These are phyloP conservation scores for Ustilago sp. DNA, from an alignment of 1,284 basidiomycete genomes.

Conservation along the genomic window DNA sequence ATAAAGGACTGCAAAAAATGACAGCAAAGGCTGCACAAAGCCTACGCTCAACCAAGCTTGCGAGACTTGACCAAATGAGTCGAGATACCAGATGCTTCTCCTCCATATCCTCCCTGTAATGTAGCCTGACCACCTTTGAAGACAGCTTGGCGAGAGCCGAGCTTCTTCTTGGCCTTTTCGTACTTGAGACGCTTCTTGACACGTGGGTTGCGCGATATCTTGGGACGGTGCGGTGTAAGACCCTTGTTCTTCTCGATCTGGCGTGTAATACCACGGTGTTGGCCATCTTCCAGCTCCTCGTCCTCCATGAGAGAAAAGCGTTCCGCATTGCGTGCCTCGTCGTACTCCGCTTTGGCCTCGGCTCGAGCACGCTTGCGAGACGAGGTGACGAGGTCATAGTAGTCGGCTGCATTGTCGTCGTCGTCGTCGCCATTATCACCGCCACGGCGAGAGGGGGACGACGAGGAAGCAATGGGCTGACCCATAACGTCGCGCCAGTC, in stretches of 20 bases:
- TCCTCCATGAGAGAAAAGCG: constrained; percentile 59
- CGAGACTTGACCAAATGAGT: constrained; percentile 66
- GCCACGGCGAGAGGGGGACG: constrained; percentile 16
- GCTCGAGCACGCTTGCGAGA: constrained; percentile 52
- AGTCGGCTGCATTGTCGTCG: constrained; percentile 59
- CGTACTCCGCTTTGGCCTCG: constrained; percentile 64
- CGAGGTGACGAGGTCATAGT: constrained; percentile 65
- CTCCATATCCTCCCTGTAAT: constrained; percentile 66
- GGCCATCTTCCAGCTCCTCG: constrained; percentile 57
- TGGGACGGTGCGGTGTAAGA: constrained; percentile 63
- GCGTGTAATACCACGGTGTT: constrained; percentile 65
- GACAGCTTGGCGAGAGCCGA: constrained; percentile 62
- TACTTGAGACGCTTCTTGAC: constrained; percentile 68
- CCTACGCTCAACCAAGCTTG: constrained; percentile 55
- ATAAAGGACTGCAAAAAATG: constrained; percentile 10
- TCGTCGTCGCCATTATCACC: constrained; percentile 27
- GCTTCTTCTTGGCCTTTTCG: constrained; percentile 68
- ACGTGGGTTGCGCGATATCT: constrained; percentile 66
- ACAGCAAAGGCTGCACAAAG: background rate
- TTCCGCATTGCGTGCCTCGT: constrained; percentile 56
- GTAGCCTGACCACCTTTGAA: constrained; percentile 67
- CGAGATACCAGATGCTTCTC: constrained; percentile 67
- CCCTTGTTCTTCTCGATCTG: constrained; percentile 69
- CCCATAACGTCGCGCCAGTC: constrained; percentile 66
- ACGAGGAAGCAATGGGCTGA: constrained; percentile 24